Evolutionary conservation across 1,284 basidiomycete species (phyloP).

Genomic region (Moniliophthora roreri): DNA sequence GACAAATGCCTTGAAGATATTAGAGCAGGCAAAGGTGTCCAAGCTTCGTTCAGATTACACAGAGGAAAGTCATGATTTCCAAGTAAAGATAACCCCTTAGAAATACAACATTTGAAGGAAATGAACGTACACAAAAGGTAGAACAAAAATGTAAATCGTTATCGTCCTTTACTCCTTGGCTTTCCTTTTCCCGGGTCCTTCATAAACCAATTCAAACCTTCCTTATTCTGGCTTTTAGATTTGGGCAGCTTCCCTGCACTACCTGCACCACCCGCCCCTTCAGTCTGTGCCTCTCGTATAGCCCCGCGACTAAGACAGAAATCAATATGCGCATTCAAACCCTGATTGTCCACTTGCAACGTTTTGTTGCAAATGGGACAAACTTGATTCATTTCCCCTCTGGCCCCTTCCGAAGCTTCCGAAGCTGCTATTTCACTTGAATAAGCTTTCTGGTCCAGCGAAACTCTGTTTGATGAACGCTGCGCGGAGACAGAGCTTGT

Average conservation of each 20-base stretch:
- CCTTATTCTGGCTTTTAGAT: constrained; percentile 13
- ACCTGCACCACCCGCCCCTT: constrained; percentile 24
- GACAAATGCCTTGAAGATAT: constrained; percentile 79
- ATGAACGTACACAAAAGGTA: neutral
- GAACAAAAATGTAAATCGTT: neutral
- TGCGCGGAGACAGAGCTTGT: neutral
- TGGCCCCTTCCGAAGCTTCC: constrained; percentile 8
- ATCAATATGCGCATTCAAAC: constrained; percentile 73
- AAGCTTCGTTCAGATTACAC: constrained; percentile 77
- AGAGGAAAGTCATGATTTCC: constrained; percentile 51
- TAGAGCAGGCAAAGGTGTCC: constrained; percentile 69
- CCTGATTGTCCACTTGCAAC: constrained; percentile 61
- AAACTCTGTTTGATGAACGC: neutral
- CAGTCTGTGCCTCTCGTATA: constrained; percentile 64
- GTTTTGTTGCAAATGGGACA: constrained; percentile 68
- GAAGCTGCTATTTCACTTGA: constrained; percentile 17
- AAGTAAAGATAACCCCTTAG: constrained; percentile 5
- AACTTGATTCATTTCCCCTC: constrained; percentile 28
- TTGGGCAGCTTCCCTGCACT: constrained; percentile 15
- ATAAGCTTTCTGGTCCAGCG: too few species aligned
- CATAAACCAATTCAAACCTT: constrained; percentile 14
- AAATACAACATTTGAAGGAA: constrained; percentile 5
- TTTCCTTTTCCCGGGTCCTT: constrained; percentile 11
- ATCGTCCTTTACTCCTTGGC: constrained; percentile 6
- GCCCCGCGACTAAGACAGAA: constrained; percentile 73